Evolutionary conservation across 2,329 filamentous ascomycete genomes (phyloP), one percentile per base, ranked within the genome.

Genomic region (Fusarium sp.): DNA sequence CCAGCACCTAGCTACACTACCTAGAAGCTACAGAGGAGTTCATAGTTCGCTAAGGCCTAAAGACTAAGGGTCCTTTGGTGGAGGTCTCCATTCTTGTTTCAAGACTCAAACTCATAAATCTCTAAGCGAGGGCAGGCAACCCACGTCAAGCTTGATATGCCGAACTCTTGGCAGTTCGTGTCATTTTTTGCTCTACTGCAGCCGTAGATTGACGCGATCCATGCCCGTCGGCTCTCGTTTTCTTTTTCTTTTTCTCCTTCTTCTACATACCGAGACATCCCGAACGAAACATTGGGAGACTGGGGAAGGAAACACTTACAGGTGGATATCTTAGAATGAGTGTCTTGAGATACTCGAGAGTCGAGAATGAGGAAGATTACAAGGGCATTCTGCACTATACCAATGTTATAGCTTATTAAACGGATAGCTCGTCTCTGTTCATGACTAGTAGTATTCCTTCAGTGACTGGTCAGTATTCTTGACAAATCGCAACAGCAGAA

Each of bases 61-160:
- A 26, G 26, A 26, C 26, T 35, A 35, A 37, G 35, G 35, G 35
- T 37, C 35, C n/a, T n/a, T 55, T 39, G 61, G 51, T 54, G 28
- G 28, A 13, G 10, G 28, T 66, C 51, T 52, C 56, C 35, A 58
- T 68, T 35, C 37, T 53, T 68, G 65, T 68, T 68, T 68, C 66
- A 68, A 62, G 51, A 54, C 46, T 63, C 66, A 70, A 70, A 67
- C 65, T 48, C 65, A 44, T 24, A 32, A 37, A 24, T 53, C 61
- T 70, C 56, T 67, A 68, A 68, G 66, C 66, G 66, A 68, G 62
- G 48, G 41, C 52, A 40, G 32, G n/a, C 33, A 62, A 22, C 61
- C 45, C 32, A 39, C 45, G 41, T 49, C 39, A 46, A 57, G 58
- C 48, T 26, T 35, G 26, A 64, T 51, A 49, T 64, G 60, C 61